A percentile compares a stretch with the other conserved stretches of the same genome.
phyloP scores from a whole-genome alignment of 352 stramenopile genomes.

The Globisporangium cylindrosporum region DNA sequence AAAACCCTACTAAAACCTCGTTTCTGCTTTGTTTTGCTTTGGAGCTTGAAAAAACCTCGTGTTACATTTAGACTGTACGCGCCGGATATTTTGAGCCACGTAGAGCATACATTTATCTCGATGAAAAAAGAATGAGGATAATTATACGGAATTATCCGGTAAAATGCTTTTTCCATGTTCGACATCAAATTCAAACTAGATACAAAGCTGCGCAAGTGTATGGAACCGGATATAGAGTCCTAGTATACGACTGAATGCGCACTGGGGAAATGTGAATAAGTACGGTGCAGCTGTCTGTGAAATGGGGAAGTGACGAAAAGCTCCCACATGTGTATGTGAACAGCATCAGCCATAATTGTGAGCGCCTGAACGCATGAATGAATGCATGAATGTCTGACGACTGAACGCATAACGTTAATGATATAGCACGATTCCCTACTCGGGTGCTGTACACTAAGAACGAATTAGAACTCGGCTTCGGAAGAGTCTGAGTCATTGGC shows the following conservation, averaged over 20 bases:
- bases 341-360: background rate
- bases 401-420: too few relatives aligned
- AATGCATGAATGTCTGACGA: background rate
- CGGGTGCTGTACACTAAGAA: background rate
- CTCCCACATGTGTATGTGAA: too few relatives aligned
- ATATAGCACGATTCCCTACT: too few relatives aligned
- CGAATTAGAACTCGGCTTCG: slow-evolving; percentile 33
- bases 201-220: too few relatives aligned
- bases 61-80: too few relatives aligned
- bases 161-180: background rate
- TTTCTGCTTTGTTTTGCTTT: too few relatives aligned
- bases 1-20: too few relatives aligned
- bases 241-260: background rate
- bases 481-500: slow-evolving; percentile 34
- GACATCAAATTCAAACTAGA: background rate
- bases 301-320: background rate
- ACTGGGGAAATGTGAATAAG: background rate
- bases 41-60: too few relatives aligned
- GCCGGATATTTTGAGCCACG: too few relatives aligned
- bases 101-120: too few relatives aligned
- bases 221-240: too few relatives aligned
- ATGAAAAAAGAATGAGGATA: background rate
- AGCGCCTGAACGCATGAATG: background rate
- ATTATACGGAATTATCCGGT: background rate
- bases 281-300: background rate